phyloP scores from a whole-genome alignment of 1,139 yeast genomes.

The Candida glucosophila region DNA sequence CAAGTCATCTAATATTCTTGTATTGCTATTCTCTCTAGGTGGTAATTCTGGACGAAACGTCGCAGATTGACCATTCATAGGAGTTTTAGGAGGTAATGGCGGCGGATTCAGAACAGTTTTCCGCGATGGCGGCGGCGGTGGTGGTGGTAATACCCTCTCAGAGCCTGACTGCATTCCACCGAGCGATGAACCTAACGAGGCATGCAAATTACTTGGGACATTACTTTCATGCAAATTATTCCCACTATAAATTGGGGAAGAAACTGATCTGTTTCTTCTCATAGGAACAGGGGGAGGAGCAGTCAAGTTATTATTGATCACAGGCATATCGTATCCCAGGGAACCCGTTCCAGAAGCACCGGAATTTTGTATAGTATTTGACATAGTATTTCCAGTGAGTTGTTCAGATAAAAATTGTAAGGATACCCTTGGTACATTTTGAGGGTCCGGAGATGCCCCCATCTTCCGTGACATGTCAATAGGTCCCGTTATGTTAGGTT shows the following conservation, averaged over 20 bases:
- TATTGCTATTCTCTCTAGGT: conserved; percentile 25
- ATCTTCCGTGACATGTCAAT: conserved; percentile 16
- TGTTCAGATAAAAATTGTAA: conserved; percentile 35
- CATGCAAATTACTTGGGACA: no score
- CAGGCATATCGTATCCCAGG: conserved; percentile 18
- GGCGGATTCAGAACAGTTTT: conserved; percentile 20
- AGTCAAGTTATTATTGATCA: conserved; percentile 15
- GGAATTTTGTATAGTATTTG: conserved; percentile 31
- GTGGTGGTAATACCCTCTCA: conserved; percentile 21
- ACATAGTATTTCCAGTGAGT: conserved; percentile 35
- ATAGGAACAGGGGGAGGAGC: conserved; percentile 35
- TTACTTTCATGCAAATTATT: neutral
- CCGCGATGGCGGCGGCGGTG: conserved; percentile 39
- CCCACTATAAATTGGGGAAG: conserved; percentile 31
- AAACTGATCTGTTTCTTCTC: conserved; percentile 31
- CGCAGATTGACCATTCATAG: conserved; percentile 4
- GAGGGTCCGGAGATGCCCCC: conserved; percentile 22
- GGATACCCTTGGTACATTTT: conserved; percentile 27
- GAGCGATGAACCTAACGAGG: no score
- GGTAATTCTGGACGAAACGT: conserved; percentile 1
- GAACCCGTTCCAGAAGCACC: conserved; percentile 10
- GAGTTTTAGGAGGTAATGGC: conserved; percentile 27
- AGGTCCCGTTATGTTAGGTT: conserved; percentile 33
- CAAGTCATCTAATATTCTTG: conserved; percentile 50
- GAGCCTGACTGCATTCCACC: no score